phyloP scores from a whole-genome alignment of 2,329 filamentous ascomycete genomes.

The Lojkania enalia region DNA sequence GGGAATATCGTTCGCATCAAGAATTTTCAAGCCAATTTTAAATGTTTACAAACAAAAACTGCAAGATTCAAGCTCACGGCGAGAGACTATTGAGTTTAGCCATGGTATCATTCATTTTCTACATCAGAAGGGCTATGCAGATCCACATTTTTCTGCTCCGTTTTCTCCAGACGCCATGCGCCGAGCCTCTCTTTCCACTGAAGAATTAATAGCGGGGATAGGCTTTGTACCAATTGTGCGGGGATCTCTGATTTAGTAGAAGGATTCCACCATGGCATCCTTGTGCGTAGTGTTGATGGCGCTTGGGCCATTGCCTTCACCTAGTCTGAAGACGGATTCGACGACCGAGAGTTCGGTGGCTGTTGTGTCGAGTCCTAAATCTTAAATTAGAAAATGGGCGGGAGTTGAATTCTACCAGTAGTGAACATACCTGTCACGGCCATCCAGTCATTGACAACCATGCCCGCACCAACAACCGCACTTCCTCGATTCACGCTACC shows the following conservation, averaged over 20 bases:
- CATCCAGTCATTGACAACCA: slow-evolving; percentile 98
- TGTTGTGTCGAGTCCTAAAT: slow-evolving; percentile 81
- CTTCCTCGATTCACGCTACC: slow-evolving; percentile 92
- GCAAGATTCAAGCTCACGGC: too few relatives aligned
- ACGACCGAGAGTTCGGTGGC: slow-evolving; percentile 97
- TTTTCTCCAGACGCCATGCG: slow-evolving; percentile 29
- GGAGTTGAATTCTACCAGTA: background rate
- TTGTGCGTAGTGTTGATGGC: slow-evolving; percentile 85
- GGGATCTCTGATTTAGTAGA: slow-evolving; percentile 69
- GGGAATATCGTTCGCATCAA: background rate
- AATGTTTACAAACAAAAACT: background rate
- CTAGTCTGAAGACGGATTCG: slow-evolving; percentile 92
- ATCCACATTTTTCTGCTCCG: slow-evolving; percentile 13
- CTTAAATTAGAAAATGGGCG: background rate
- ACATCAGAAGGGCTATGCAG: slow-evolving; percentile 25
- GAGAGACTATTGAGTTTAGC: slow-evolving; percentile 2
- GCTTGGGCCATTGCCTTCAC: slow-evolving; percentile 77
- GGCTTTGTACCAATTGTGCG: slow-evolving; percentile 3
- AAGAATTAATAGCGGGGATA: slow-evolving; percentile 6
- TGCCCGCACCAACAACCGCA: slow-evolving; percentile 92
- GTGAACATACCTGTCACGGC: slow-evolving; percentile 67
- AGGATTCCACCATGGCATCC: slow-evolving; percentile 98
- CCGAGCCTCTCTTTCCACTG: slow-evolving; percentile 14
- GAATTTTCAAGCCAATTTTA: background rate
- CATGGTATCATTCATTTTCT: slow-evolving; percentile 33